These are phyloP conservation scores for Pisolithus marmoratus DNA, from an alignment of 768 basidiomycete genomes.

Conservation along the genomic window DNA sequence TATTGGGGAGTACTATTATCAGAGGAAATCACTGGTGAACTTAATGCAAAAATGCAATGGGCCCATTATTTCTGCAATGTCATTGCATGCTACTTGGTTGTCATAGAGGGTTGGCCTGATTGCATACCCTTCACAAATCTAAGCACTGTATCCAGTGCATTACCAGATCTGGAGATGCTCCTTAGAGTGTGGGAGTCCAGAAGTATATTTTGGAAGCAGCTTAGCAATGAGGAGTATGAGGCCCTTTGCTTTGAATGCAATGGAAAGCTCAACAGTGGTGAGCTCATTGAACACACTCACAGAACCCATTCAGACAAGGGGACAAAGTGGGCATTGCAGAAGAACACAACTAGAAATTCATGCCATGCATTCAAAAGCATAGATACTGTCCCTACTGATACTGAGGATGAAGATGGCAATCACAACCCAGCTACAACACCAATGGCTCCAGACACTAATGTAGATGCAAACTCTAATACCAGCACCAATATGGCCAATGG, in stretches of 20 bases:
- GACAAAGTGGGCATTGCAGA: background rate
- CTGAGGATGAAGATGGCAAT: background rate
- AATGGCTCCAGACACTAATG: background rate
- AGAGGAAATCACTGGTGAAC: background rate
- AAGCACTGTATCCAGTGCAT: background rate
- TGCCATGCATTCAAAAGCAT: background rate
- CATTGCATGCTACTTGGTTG: background rate
- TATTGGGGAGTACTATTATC: background rate
- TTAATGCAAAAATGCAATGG: background rate
- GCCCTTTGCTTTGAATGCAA: background rate
- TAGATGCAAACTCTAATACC: background rate
- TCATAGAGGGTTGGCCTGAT: slow-evolving; percentile 1
- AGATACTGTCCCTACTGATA: background rate
- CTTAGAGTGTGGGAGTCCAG: background rate
- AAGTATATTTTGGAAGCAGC: background rate
- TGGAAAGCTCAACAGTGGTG: background rate
- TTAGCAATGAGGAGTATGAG: background rate
- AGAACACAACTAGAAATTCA: background rate
- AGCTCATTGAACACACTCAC: background rate
- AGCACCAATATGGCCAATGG: too few species aligned
- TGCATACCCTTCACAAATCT: slow-evolving; percentile 1
- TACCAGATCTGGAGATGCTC: background rate
- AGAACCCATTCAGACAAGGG: background rate
- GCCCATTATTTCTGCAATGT: background rate
- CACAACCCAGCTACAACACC: background rate